A percentile compares a stretch with the other conserved stretches of the same genome.
Evolutionary conservation across 352 stramenopile species (phyloP).

Genomic region (Globisporangium canariense): DNA sequence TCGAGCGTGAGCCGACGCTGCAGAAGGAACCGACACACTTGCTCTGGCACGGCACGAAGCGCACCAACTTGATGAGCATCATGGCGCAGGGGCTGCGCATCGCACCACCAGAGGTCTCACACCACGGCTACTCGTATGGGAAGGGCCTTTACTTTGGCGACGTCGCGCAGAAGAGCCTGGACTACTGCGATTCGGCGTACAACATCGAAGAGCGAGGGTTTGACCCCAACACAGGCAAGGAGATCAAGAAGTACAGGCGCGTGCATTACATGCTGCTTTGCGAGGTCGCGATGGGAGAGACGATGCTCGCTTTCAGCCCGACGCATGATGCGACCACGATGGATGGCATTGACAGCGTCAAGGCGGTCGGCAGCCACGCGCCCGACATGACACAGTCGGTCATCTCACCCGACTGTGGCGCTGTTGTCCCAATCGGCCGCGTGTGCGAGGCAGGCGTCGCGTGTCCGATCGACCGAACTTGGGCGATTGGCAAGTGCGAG

Average conservation of each 20-base stretch:
- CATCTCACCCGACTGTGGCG: conserved; percentile 3
- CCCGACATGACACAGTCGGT: conserved; percentile 1
- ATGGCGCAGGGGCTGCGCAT: conserved; percentile 77
- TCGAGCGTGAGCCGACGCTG: conserved; percentile 23
- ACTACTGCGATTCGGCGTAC: conserved; percentile 59
- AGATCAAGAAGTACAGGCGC: not conserved
- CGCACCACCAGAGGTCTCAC: conserved; percentile 70
- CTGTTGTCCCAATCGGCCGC: not conserved
- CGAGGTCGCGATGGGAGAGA: conserved; percentile 53
- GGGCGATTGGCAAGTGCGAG: not conserved
- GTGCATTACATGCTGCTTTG: conserved; percentile 44
- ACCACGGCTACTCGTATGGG: conserved; percentile 74
- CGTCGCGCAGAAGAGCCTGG: conserved; percentile 55
- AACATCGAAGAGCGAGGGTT: conserved; percentile 30
- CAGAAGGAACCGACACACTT: conserved; percentile 42
- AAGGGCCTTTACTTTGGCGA: conserved; percentile 89
- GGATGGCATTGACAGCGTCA: conserved; percentile 2
- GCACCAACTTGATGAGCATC: conserved; percentile 81
- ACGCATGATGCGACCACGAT: not conserved
- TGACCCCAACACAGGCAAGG: not conserved
- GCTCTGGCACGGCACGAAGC: conserved; percentile 78
- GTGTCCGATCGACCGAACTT: conserved; percentile 2
- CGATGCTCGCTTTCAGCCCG: not conserved
- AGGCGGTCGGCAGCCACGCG: not conserved
- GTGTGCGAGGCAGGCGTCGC: conserved; percentile 5